phyloP scores from a whole-genome alignment of 805 yeast genomes.

The Tetrapisispora fleetii region DNA sequence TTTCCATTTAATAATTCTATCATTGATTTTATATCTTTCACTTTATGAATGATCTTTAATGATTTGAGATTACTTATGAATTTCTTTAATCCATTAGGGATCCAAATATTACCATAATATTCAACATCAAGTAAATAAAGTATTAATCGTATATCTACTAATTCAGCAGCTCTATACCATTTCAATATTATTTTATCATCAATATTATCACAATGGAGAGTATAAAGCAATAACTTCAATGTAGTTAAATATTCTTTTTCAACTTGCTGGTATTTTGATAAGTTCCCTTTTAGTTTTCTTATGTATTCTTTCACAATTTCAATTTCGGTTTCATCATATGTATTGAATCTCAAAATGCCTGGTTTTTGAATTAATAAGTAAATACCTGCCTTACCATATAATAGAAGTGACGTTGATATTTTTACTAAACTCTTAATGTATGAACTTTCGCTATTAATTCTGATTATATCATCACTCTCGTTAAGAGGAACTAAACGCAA shows the following conservation, averaged over 20 bases:
- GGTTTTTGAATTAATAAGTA: slow-evolving; percentile 13
- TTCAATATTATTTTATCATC: slow-evolving; percentile 9
- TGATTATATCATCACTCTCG: slow-evolving; percentile 11
- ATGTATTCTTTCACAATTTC: slow-evolving; percentile 13
- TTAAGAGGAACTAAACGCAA: slow-evolving; percentile 17
- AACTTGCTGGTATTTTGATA: slow-evolving; percentile 10
- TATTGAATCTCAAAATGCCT: slow-evolving; percentile 14
- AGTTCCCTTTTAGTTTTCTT: background rate
- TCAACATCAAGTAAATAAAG: slow-evolving; percentile 19
- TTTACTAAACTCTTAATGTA: slow-evolving; percentile 13
- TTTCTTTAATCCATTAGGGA: slow-evolving; percentile 19
- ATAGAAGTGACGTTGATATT: slow-evolving; percentile 10
- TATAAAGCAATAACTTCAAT: slow-evolving; percentile 14
- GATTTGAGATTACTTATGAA: slow-evolving; percentile 16
- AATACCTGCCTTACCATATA: slow-evolving; percentile 15
- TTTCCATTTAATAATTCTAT: slow-evolving; percentile 4
- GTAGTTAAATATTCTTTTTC: slow-evolving; percentile 16
- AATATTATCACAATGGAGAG: slow-evolving; percentile 19
- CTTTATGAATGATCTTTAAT: slow-evolving; percentile 21
- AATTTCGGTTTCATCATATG: slow-evolving; percentile 16
- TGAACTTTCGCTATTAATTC: slow-evolving; percentile 18
- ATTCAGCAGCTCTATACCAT: slow-evolving; percentile 13
- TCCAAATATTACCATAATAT: slow-evolving; percentile 25
- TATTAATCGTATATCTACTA: slow-evolving; percentile 22
- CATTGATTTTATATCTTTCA: slow-evolving; percentile 6